phyloP scores from a whole-genome alignment of 306 rosid species.

The Acacia acuminata region DNA sequence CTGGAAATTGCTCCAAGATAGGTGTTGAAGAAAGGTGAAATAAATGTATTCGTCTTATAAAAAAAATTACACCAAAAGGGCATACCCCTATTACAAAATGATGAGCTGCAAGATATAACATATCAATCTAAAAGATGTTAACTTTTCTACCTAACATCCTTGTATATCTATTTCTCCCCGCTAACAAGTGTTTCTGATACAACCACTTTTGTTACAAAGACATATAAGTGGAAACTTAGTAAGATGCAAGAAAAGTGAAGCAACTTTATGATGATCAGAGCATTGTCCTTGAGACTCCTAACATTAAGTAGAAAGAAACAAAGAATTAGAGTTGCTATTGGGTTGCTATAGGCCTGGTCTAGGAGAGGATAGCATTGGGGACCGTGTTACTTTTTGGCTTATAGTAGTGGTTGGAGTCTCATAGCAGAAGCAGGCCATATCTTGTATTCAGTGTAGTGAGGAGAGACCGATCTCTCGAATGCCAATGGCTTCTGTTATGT shows the following conservation, averaged over 20 bases:
- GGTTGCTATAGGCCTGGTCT: neutral
- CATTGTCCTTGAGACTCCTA: neutral
- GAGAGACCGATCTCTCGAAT: no score
- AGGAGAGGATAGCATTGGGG: neutral
- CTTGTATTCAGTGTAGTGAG: no score
- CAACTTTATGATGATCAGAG: neutral
- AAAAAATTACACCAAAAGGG: neutral
- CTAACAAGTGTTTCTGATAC: neutral
- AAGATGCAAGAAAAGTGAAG: neutral
- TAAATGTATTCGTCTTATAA: neutral
- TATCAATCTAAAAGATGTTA: neutral
- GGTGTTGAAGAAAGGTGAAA: neutral
- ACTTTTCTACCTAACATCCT: neutral
- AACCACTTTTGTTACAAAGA: neutral
- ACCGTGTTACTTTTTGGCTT: neutral
- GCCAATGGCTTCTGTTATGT: no score
- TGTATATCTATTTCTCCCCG: neutral
- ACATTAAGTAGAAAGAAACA: neutral
- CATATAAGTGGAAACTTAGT: neutral
- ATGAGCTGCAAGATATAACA: neutral
- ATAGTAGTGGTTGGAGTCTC: neutral
- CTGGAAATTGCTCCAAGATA: neutral
- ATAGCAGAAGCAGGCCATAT: no score
- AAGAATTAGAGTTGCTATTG: neutral
- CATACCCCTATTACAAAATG: neutral